Evolutionary conservation across 495 filamentous ascomycete genomes (phyloP), one percentile per base, ranked within the genome.

Genomic region (Talaromyces nanjingensis): DNA sequence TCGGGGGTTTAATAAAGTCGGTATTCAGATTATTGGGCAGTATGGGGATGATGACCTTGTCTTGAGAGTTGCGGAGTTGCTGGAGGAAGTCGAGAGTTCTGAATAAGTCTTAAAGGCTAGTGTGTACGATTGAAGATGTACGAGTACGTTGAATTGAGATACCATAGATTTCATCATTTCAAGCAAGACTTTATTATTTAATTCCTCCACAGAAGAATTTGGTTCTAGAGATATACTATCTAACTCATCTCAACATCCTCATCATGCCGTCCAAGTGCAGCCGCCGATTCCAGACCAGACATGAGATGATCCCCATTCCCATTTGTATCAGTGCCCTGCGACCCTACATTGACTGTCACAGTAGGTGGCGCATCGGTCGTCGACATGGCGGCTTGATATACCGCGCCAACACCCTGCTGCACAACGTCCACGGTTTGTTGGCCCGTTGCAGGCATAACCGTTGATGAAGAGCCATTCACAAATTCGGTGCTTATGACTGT

Each of bases 1-100:
- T 14, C 69, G 73, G 4, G 67, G 69, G 2, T 72, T 85, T 6
- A 57, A 61, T 31, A 71, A 55, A 52, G 83, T 86, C 7, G 94
- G 96, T 0, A 83, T 99, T 65, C 94, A 99, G 72, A 74, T 98
- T 7, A 87, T 98, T 65, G 92, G 88, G 20, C 94, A 99, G 72
- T 97, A 89, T 73, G 93, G 91, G 39, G 89, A 96, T 67, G 94
- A 98, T 77, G 81, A 85, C 33, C 69, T 81, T 42, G 78, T 81
- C 6, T 65, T 81, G 64, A 74, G 70, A 42, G 74, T 78, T 37
- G 77, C 72, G 6, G 76, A 76, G 54, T 59, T 76, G 62, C 63
- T 81, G 7, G 76, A 76, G 47, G 25, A 64, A 59, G 22, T 29
- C n/a, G 54, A 39, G 24, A 45, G n/a, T 25, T 25, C 20, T 6